Base-by-base conservation (phyloP, 2,329 filamentous ascomycete species). In the Fonsecaea pugnacius region DNA sequence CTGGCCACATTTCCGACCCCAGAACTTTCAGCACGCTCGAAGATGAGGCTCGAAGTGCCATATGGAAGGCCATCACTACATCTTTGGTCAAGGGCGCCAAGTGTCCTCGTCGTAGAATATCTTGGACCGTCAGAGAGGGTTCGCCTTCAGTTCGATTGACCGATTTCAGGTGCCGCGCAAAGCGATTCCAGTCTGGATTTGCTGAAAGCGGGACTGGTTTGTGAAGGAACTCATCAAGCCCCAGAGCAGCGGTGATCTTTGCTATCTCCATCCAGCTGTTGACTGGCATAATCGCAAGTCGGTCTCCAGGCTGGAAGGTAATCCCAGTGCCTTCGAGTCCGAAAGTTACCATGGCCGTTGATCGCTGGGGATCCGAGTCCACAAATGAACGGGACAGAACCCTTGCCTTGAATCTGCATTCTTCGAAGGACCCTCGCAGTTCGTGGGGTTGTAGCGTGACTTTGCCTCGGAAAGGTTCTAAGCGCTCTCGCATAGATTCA, bases 401-500 rank as follows among this genome's bases (percentile, higher is more conserved):
- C 24, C 63, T 54, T 32, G 63, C 63, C 33, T 65, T 65, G 63
- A 65, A 65, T 43, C 63, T 65, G 53, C 63, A 65, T 48, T 65
- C 63, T 48, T 65, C 63, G 58, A 65, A 65, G 1, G 63, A 61
- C 36, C 63, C 63, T 35, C 63, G 51, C 7, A 65, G 43, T 43
- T 65, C 27, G 30, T 65, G 63, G 12, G 63, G 63, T 48, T 65
- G 63, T 2, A 65, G 24, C 33, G 55, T 63, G 21, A 55, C 50
- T 58, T 66, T 66, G n/a, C 63, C 63, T 35, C 63, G 35, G 50
- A 66, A 66, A 8, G 63, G 63, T 33, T 66, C 63, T 27, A 66
- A 50, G 18, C 63, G 53, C 36, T 66, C 63, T 62, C 54, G 54
- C 63, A 66, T 66, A 12, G 63, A 66, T 48, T 66, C 63, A 14